phyloP scores from a whole-genome alignment of 2,329 filamentous ascomycete genomes.

The Aspergillus novofumigatus region DNA sequence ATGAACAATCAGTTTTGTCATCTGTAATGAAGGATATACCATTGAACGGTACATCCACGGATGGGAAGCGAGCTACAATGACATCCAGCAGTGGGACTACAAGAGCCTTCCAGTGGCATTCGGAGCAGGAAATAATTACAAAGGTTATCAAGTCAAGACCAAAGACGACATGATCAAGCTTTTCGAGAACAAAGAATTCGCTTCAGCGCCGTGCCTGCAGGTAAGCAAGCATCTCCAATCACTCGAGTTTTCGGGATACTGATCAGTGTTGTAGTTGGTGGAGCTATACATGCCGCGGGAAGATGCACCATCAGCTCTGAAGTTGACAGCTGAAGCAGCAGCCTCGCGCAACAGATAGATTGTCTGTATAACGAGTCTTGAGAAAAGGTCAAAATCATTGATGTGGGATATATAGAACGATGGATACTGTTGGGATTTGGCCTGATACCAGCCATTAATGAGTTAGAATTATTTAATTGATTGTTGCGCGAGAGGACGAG shows the following conservation, averaged over 20 bases:
- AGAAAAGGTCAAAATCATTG: neutral
- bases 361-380: neutral
- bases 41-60: slow-evolving; percentile 88
- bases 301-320: slow-evolving; percentile 68
- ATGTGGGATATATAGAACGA: neutral
- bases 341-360: slow-evolving; percentile 58
- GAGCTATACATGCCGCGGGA: slow-evolving; percentile 77
- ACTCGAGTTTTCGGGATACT: slow-evolving; percentile 8
- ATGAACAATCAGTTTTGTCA: slow-evolving; percentile 55
- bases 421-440: neutral
- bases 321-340: slow-evolving; percentile 66
- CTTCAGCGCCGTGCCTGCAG: slow-evolving; percentile 46
- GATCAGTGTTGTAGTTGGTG: slow-evolving; percentile 60
- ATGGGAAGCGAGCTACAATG: slow-evolving; percentile 74
- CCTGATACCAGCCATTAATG: neutral
- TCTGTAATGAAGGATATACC: slow-evolving; percentile 85
- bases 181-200: slow-evolving; percentile 61
- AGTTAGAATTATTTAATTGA: neutral
- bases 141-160: slow-evolving; percentile 65
- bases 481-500: neutral
- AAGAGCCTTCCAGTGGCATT: slow-evolving; percentile 65
- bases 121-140: slow-evolving; percentile 56
- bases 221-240: slow-evolving; percentile 20
- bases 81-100: slow-evolving; percentile 72
- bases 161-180: slow-evolving; percentile 64